Base-by-base conservation (phyloP, 495 filamentous ascomycete species). In the Hypoxylon perforatum region DNA sequence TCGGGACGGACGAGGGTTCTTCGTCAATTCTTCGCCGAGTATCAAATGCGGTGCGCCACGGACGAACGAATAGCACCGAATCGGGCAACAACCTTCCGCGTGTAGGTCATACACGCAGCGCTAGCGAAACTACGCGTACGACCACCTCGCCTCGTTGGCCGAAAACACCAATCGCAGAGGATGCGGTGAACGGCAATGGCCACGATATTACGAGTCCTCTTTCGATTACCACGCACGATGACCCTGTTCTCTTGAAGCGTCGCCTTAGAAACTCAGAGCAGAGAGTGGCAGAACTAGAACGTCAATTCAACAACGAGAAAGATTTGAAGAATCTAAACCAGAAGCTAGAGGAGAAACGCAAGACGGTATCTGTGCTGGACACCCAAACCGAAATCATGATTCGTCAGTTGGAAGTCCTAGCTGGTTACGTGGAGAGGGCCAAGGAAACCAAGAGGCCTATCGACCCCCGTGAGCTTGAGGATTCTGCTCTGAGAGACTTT, bases 381-480 rank as follows among this genome's bases (percentile, higher is more conserved):
- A 92, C 93, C 0, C 91, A 97, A 77, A 90, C 93, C 22, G 96
- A 99, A 76, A 93, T 97, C 67, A 93, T 97, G 71, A 87, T 99
- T 57, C 89, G 92, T 18, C 94, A 99, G 73, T 83, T 99, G 19
- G 91, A 94, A 60, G 88, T 93, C 11, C 85, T 98, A 63, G 92
- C 84, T 36, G 80, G 81, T n/a, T 84, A 82, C 57, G 82, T 87
- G 7, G 84, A 87, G 63, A 80, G 76, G 44, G 84, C 93, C 5
- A 87, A 88, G 66, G 92, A 95, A 82, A 74, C 91, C 82, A 88
- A 87, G 69, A 83, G 89, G 56, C 87, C 90, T 11, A 79, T 93
- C 57, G 90, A 93, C 69, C 79, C 91, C 38, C 84, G 83, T 12
- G 90, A 92, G 71, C 78, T 98, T 25, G 91, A 94, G 67, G 92